Evolutionary conservation across 495 filamentous ascomycete species (phyloP), one percentile per base, ranked within the genome.

Genomic region (Opeltia flavorubescens): DNA sequence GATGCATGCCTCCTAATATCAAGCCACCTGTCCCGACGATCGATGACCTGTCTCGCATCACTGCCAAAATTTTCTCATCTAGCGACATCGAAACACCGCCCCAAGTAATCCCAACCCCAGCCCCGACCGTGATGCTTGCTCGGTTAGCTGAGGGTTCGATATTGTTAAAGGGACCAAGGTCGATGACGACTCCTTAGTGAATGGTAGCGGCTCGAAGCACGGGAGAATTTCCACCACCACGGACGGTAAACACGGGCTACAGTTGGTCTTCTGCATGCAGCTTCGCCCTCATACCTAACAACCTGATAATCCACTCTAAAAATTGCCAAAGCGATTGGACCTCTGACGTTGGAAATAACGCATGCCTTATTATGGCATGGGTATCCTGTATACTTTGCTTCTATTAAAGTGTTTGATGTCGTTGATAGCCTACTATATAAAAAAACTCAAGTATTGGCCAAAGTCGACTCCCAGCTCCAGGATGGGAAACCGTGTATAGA

Each of bases 51-150:
- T 59, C 64, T 33, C 63, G 62, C 9, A 62, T 54, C 36, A 60
- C 55, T 24, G 59, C 56, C 4, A 64, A 55, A 26, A 59, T 58
- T 31, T 59, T 49, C 4, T 57, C 48, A 17, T 67, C 66, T 3
- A 71, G 54, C 0, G 54, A 53, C 4, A 50, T 46, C 41, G 59
- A 67, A 1, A 71, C 65, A 29, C 67, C 51, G 30, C 59, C 59
- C 66, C 66, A 68, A n/a, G n/a, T n/a, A n/a, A n/a, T n/a, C 30
- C 48, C 62, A 15, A 60, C 51, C 4, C 66, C 66, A 23, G 64
- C 54, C 9, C 66, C 63, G 13, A 71, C 44, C n/a, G 15, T 38
- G 11, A 57, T 50, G 34, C 53, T 56, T 13, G 40, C 46, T 47
- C 54, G 43, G 34, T 57, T 50, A 20, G 43, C 50, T 20, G 55